Evolutionary conservation across 331 rosid species (phyloP).

Genomic region (Dryas integrifolia): DNA sequence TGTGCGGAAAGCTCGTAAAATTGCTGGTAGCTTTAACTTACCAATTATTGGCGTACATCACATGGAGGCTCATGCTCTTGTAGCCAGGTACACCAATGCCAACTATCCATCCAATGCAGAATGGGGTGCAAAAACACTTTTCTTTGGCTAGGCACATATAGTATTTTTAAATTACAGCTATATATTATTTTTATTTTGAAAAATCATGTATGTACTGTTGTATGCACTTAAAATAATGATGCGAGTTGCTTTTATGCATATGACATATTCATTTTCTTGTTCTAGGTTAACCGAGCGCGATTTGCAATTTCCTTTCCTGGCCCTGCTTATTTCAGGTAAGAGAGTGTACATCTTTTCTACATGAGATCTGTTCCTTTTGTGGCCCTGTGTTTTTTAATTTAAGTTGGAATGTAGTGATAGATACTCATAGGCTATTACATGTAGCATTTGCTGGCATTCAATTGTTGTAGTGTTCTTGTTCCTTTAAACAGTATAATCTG

Average conservation of each 20-base stretch:
- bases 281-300: constrained; percentile 67
- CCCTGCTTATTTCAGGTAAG: constrained; percentile 83
- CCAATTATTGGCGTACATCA: constrained; percentile 93
- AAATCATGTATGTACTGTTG: background rate
- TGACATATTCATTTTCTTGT: constrained; percentile 23
- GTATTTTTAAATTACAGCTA: background rate
- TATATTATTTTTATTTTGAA: too few species aligned
- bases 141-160: background rate
- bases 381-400: background rate
- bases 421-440: too few species aligned
- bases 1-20: constrained; percentile 72
- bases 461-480: background rate
- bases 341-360: constrained; percentile 4
- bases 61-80: constrained; percentile 98
- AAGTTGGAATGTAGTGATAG: too few species aligned
- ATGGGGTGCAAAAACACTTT: background rate
- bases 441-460: background rate
- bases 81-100: constrained; percentile 64
- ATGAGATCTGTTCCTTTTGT: background rate
- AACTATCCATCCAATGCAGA: constrained; percentile 2
- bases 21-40: constrained; percentile 58
- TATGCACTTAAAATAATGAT: background rate
- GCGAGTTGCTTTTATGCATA: constrained; percentile 22
- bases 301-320: constrained; percentile 87
- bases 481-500: background rate